Base-by-base conservation (phyloP, 352 stramenopile genomes). In the Pythium coloratum region DNA sequence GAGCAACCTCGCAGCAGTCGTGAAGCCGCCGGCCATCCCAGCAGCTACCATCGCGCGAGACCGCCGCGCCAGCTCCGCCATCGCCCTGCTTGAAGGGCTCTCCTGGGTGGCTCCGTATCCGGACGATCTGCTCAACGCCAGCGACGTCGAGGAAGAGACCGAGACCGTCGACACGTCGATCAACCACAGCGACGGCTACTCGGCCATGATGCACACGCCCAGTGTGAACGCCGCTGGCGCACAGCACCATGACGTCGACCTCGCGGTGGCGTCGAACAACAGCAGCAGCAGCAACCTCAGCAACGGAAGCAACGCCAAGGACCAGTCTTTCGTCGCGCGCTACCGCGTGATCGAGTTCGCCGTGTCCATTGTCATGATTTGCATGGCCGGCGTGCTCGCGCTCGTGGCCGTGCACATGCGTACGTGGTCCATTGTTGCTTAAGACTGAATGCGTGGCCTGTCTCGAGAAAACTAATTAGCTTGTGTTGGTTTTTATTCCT, bases 261-360 rank as follows among this genome's bases (percentile, higher is more conserved):
- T 16, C 7, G 16, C 36, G 20, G 20, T 24, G 36, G 36, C 12
- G 8, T 44, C 36, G 8, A 44, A 12, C 7, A 44, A 3, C 4
- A 44, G 36, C 36, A 44, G 10, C 36, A 44, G 36, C 36, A 44
- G 12, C 36, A 38, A 9, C 33, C 33, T 38, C 33, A 38, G 33
- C 33, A 6, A 38, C 9, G 36, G 7, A 7, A 44, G 36, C 42
- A 24, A n/a, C 46, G 34, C 0, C 59, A 67, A 20, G 62, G 71
- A 33, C 72, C 50, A 46, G 59, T 77, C n/a, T 12, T 40, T 13
- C 26, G 44, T 30, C 16, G 34, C 26, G 36, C 69, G 68, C 42
- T 86, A 80, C 54, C 82, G 86, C 33, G 40, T 89, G 16, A 54
- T 82, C 42, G 86, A 94, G 66, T 92, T 92, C 34, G 61, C 72